Evolutionary conservation across 768 basidiomycete species (phyloP).

Genomic region (Termitomyces sp.): DNA sequence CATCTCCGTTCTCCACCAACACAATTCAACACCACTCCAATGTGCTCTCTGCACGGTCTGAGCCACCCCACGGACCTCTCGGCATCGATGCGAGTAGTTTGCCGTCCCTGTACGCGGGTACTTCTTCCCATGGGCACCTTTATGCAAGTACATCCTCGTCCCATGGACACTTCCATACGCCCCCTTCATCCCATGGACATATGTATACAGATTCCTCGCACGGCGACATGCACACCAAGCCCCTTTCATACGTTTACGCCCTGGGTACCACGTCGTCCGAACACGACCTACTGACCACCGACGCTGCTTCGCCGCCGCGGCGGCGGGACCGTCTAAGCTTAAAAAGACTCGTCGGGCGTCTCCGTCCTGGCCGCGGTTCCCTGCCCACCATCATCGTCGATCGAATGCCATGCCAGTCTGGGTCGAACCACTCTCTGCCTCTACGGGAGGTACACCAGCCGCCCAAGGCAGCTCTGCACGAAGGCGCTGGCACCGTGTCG

Average conservation of each 20-base stretch:
- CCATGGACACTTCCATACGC: background rate
- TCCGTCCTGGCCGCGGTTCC: background rate
- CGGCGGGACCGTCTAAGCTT: background rate
- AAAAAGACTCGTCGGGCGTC: constrained; percentile 1
- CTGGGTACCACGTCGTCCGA: constrained; percentile 2
- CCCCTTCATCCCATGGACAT: constrained; percentile 4
- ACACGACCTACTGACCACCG: background rate
- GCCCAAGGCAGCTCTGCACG: constrained; percentile 2
- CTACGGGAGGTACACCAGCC: background rate
- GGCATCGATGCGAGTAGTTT: background rate
- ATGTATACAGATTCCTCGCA: background rate
- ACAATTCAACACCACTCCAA: background rate
- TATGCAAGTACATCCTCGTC: constrained; percentile 7
- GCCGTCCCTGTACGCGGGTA: constrained; percentile 3
- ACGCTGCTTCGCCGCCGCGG: background rate
- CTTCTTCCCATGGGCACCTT: background rate
- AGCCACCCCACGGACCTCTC: background rate
- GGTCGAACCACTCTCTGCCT: background rate
- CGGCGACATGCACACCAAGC: background rate
- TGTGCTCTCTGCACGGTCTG: constrained; percentile 1
- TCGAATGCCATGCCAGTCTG: background rate
- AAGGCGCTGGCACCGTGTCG: constrained; percentile 2
- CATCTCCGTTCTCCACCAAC: background rate
- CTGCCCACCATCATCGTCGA: constrained; percentile 7
- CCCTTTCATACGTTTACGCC: constrained; percentile 3